Conservation (phyloP, 2,329 filamentous ascomycete genomes). For the Aureobasidium sp. region DNA sequence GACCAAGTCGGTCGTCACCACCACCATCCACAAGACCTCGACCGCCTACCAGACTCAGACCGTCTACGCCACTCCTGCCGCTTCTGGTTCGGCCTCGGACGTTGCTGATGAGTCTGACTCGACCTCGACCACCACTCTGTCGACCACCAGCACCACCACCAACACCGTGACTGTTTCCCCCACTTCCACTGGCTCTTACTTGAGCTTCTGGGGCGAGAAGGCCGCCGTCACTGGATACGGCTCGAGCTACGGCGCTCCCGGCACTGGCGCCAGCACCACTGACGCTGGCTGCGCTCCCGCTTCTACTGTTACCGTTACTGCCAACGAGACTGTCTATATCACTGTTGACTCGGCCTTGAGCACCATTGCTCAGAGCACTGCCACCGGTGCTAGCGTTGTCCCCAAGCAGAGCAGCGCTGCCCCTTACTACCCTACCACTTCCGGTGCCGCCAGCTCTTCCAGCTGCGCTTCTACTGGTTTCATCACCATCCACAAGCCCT, state of each 20-base stretch:
- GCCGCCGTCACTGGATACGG: constrained; percentile 17
- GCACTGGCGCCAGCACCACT: constrained; percentile 17
- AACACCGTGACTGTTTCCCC: constrained; percentile 17
- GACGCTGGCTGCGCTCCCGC: constrained; percentile 23
- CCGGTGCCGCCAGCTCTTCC: constrained; percentile 13
- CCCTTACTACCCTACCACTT: constrained; percentile 24
- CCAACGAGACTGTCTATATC: constrained; percentile 26
- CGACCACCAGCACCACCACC: constrained; percentile 29
- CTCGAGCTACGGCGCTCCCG: constrained; percentile 16
- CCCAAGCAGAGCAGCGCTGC: constrained; percentile 17
- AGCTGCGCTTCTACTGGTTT: constrained; percentile 24
- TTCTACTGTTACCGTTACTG: constrained; percentile 29
- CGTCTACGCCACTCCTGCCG: constrained; percentile 11
- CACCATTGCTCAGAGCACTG: constrained; percentile 10
- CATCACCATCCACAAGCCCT: constrained; percentile 24
- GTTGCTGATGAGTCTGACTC: neutral
- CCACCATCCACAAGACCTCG: constrained; percentile 30
- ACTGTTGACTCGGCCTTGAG: constrained; percentile 7
- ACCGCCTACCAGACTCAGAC: constrained; percentile 23
- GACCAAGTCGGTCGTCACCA: constrained; percentile 26
- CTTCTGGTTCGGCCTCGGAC: neutral
- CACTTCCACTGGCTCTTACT: constrained; percentile 7
- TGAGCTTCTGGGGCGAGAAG: constrained; percentile 14
- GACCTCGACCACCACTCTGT: constrained; percentile 27
- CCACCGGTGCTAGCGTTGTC: constrained; percentile 10